Evolutionary conservation across 805 yeast species (phyloP).

Genomic region (Candida germanica): DNA sequence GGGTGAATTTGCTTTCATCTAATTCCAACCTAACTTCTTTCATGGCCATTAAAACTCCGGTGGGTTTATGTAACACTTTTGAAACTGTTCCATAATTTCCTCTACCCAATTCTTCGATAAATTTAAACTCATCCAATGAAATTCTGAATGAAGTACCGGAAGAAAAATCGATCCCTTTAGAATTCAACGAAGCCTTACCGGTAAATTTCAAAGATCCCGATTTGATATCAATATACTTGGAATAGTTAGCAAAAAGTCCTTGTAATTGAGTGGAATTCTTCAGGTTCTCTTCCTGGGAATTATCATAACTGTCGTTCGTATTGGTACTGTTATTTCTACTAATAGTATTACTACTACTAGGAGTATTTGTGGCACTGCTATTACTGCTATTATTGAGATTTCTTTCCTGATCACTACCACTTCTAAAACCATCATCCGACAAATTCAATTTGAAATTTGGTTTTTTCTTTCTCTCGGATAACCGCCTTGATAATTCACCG

Average conservation of each 20-base stretch:
- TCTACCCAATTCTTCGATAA: constrained; percentile 84
- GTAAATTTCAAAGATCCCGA: constrained; percentile 90
- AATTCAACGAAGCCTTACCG: constrained; percentile 88
- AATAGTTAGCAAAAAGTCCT: constrained; percentile 77
- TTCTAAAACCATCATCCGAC: constrained; percentile 13
- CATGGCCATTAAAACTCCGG: constrained; percentile 93
- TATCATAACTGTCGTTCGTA: constrained; percentile 3
- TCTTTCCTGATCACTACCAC: background rate
- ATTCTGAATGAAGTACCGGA: constrained; percentile 86
- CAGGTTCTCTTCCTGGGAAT: constrained; percentile 1
- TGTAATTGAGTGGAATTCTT: constrained; percentile 30
- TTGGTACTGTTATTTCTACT: constrained; percentile 1
- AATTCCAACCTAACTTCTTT: constrained; percentile 91
- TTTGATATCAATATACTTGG: constrained; percentile 86
- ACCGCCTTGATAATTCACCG: constrained; percentile 35
- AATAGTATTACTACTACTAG: background rate
- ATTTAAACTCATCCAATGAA: constrained; percentile 77
- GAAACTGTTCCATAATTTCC: constrained; percentile 97
- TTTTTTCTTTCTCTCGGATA: constrained; percentile 37
- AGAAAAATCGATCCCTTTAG: constrained; percentile 87
- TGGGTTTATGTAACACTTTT: constrained; percentile 89
- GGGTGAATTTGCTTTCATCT: constrained; percentile 91
- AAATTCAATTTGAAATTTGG: constrained; percentile 39
- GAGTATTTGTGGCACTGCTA: background rate
- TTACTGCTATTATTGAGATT: background rate